These are phyloP conservation scores for Fusarium aywerte DNA, from an alignment of 2,329 filamentous ascomycete species.

Conservation along the genomic window DNA sequence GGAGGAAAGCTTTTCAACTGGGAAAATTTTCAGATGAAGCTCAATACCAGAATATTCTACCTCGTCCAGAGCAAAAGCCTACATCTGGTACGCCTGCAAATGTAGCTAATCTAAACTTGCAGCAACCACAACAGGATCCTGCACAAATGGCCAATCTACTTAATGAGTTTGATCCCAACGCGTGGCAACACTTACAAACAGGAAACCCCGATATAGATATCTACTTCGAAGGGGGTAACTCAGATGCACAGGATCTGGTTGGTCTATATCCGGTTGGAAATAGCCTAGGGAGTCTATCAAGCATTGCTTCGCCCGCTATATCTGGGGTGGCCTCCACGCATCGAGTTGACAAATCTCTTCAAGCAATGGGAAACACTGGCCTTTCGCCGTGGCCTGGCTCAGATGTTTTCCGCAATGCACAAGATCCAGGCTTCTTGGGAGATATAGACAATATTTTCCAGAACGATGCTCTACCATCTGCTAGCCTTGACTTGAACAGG, in stretches of 20 bases:
- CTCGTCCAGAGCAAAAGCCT: not conserved
- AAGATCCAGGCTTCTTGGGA: not conserved
- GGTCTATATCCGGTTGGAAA: constrained; percentile 15
- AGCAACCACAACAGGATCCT: not conserved
- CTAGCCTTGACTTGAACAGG: constrained; percentile 21
- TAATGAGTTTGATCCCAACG: not conserved
- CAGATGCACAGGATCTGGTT: not conserved
- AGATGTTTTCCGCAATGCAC: constrained; percentile 4
- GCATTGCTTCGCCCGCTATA: constrained; percentile 28
- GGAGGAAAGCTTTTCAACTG: constrained; percentile 34
- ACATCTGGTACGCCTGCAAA: not conserved
- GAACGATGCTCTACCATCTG: not conserved
- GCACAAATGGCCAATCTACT: not conserved
- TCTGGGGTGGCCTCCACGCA: constrained; percentile 20
- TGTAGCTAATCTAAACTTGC: not conserved
- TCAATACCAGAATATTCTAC: constrained; percentile 18
- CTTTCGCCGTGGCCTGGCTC: constrained; percentile 27
- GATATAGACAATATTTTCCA: constrained; percentile 21
- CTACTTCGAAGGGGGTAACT: constrained; percentile 21
- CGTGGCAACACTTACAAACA: constrained; percentile 20
- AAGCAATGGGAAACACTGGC: not conserved
- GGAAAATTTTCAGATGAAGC: constrained; percentile 8
- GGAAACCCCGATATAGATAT: constrained; percentile 21
- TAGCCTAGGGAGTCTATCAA: constrained; percentile 28
- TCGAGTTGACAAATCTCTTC: constrained; percentile 1